Percentiles rank a stretch among this genome's conserved stretches.
Conservation (phyloP, 73 alveolate genomes). For the Urostyla sp. region DNA sequence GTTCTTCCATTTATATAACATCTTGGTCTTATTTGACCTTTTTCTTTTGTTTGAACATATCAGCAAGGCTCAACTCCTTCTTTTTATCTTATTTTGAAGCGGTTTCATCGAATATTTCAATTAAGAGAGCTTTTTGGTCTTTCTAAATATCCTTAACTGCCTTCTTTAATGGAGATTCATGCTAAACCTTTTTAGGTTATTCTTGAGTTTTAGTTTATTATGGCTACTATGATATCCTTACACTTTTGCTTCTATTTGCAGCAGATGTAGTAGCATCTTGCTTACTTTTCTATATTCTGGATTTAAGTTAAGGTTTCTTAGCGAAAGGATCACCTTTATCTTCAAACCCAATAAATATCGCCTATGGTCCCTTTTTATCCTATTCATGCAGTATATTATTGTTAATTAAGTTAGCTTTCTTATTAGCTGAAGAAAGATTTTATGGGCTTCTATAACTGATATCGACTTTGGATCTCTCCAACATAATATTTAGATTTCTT, state of each 20-base stretch:
- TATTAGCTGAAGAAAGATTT: no score
- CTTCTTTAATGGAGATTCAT: conserved; percentile 8
- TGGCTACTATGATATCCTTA: neutral
- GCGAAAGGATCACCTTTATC: neutral
- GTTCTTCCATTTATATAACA: neutral
- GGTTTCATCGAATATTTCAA: conserved; percentile 33
- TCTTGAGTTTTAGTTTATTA: neutral
- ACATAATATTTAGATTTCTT: neutral
- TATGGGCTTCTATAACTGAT: no score
- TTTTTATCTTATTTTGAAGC: neutral
- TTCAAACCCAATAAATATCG: conserved; percentile 26
- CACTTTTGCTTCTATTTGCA: neutral
- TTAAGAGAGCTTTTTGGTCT: conserved; percentile 11
- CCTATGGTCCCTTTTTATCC: conserved; percentile 9
- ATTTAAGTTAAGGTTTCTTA: conserved; percentile 6
- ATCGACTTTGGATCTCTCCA: neutral
- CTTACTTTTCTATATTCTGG: neutral
- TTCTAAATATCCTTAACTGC: conserved; percentile 11
- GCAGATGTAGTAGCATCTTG: neutral
- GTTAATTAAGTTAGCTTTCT: neutral
- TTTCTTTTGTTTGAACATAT: conserved; percentile 22
- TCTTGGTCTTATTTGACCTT: neutral
- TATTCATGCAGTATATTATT: neutral
- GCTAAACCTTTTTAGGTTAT: neutral
- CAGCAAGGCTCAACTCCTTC: conserved; percentile 21